Evolutionary conservation across 139 green algal genomes (phyloP).

Genomic region (Nannochloris sp.): DNA sequence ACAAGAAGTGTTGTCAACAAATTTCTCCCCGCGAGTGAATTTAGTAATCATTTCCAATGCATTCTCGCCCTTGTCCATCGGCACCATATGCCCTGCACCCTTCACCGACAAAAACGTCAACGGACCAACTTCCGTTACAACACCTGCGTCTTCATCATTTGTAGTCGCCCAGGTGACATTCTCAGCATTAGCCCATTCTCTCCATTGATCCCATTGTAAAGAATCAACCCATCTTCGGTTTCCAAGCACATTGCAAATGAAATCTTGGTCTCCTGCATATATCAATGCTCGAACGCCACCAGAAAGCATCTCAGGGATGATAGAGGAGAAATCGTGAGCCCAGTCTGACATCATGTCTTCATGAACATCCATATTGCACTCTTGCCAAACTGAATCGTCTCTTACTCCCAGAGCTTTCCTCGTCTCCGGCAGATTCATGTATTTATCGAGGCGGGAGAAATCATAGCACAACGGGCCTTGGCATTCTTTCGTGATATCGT

Average conservation of each 20-base stretch:
- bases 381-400: conserved; percentile 47
- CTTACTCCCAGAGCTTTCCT: conserved; percentile 58
- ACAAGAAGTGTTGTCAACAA: conserved; percentile 2
- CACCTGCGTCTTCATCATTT: conserved; percentile 41
- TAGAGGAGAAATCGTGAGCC: conserved; percentile 31
- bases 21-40: conserved; percentile 41
- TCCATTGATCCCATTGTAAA: conserved; percentile 26
- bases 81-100: conserved; percentile 49
- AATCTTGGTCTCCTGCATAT: conserved; percentile 65
- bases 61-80: conserved; percentile 68
- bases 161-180: conserved; percentile 36
- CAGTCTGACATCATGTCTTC: conserved; percentile 48
- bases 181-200: not conserved
- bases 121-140: conserved; percentile 32
- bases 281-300: conserved; percentile 70
- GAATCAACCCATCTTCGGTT: conserved; percentile 64
- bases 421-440: conserved; percentile 51
- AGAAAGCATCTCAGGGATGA: conserved; percentile 63
- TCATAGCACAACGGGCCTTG: conserved; percentile 79
- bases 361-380: conserved; percentile 61
- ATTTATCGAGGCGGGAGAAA: conserved; percentile 43
- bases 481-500: conserved; percentile 82
- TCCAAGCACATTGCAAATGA: conserved; percentile 72
- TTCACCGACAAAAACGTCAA: conserved; percentile 69
- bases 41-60: conserved; percentile 60